A percentile compares a stretch with the other conserved stretches of the same genome.
Conservation (phyloP, 371 early-diverging fungal genomes). For the Rhizomucor pusillus region DNA sequence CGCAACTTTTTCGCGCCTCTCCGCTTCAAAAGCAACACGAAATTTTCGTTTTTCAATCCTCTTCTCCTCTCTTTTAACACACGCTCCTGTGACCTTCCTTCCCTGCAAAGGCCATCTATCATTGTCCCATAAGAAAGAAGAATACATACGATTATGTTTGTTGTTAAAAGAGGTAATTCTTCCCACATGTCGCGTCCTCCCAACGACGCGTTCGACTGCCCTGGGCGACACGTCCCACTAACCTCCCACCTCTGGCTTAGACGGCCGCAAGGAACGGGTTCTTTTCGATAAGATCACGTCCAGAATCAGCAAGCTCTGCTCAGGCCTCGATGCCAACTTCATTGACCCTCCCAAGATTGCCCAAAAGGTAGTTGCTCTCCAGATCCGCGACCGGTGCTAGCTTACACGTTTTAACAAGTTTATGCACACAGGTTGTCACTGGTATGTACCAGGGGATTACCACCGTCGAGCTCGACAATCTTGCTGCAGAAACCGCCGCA, state of each 20-base stretch:
- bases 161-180: constrained; percentile 68
- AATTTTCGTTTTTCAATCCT: neutral
- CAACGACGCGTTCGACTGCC: constrained; percentile 1
- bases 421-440: constrained; percentile 52
- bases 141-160: constrained; percentile 54
- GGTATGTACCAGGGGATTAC: constrained; percentile 92
- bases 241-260: constrained; percentile 25
- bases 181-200: constrained; percentile 1
- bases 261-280: constrained; percentile 89
- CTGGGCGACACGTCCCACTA: constrained; percentile 2
- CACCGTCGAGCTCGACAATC: constrained; percentile 86
- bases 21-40: neutral
- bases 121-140: neutral
- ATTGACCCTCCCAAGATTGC: constrained; percentile 91
- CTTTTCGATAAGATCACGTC: constrained; percentile 93
- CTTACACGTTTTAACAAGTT: neutral
- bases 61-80: neutral
- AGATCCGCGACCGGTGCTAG: neutral
- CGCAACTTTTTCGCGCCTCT: neutral
- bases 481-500: constrained; percentile 90
- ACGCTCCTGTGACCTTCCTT: neutral
- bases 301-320: constrained; percentile 89
- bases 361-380: constrained; percentile 69
- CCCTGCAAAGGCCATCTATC: neutral
- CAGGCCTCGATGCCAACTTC: constrained; percentile 89